Base-by-base conservation (phyloP, 2,329 filamentous ascomycete genomes). In the Colletotrichum sp. region DNA sequence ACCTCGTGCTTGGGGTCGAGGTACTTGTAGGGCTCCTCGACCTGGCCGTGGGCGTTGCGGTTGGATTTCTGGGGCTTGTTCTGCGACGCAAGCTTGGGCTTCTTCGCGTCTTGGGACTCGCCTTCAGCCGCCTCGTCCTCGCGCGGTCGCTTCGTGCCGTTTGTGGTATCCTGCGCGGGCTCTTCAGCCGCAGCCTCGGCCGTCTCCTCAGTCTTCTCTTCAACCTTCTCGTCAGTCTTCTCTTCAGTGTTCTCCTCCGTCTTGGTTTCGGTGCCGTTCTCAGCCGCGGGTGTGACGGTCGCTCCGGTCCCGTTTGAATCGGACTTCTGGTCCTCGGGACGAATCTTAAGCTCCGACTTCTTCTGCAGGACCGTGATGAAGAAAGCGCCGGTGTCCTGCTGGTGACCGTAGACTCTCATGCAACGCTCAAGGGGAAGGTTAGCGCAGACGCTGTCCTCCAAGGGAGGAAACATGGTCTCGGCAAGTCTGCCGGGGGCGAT, bases 281-380 rank as follows among this genome's bases (percentile, higher is more conserved):
- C 28, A 77, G 77, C 9, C 21, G 49, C 72, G 64, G 72, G 59
- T 15, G 78, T 77, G 16, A 68, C 69, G 16, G 78, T 74, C 21
- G 78, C 65, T 8, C 71, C 75, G 10, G 71, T 59, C 32, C 69
- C 78, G 57, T 77, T 79, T 13, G 79, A 34, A n/a, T 89, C 88
- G 6, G 90, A 89, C 84, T 97, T 95, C 60, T 75, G 26, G 93
- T 93, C 84, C 91, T 94, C 10, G 93, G 76, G 69, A 49, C 69
- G 68, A 55, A 77, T 94, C 83, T 91, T 94, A 83, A 98, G 96
- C 79, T 98, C 97, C 30, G 92, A 91, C 83, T 93, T 93, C 90
- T 99, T 99, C 88, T 98, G 95, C 21, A 99, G 87, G 1, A 98
- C 96, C 1, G 96, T 94, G 83, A 99, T 98, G 87, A 99, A 99